Base-by-base conservation (phyloP, 2,329 filamentous ascomycete genomes). In the Helicocarpus griseus region DNA sequence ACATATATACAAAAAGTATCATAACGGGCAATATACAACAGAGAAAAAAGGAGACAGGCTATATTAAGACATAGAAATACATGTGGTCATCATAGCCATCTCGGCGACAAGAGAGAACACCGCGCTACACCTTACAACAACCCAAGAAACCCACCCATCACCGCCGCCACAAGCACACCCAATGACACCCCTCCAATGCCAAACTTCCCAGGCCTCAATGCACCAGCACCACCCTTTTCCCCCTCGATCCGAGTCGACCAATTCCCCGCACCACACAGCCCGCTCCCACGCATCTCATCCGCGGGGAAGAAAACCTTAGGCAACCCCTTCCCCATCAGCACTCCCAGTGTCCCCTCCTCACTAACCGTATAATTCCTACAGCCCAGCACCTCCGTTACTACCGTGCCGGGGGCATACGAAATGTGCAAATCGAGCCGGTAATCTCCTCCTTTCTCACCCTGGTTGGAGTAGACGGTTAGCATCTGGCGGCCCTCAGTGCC, bases 351-450 rank as follows among this genome's bases (percentile, higher is more conserved):
- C 2, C 61, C 61, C 24, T 50, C 53, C 11, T 38, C 19, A 35
- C 55, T 56, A 19, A 56, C 58, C 1, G 57, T 60, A 33, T 56
- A 50, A 44, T 55, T 57, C 9, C 54, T 53, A 57, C 71, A 73
- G 5, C 56, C 60, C 21, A 71, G 52, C 5, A 73, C 56, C 51
- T 74, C 71, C 8, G 66, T 66, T n/a, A 72, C 48, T 19, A 58
- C 50, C 5, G 54, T 60, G 2, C 65, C 64, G 5, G 52, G 53
- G 2, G 61, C 53, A 48, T 51, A 58, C n/a, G 78, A 77, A 43
- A 38, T 50, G 51, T 69, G 66, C 59, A 77, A 67, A 17, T 65
- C 73, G n/a, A 79, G 62, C 17, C 63, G 70, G 55, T 75, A 77
- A 8, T 55, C 54, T 19, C 56, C 53, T 41, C 69, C 67, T 8